phyloP scores from a whole-genome alignment of 192 early-diverging fungal genomes.

The Podila minutissima region DNA sequence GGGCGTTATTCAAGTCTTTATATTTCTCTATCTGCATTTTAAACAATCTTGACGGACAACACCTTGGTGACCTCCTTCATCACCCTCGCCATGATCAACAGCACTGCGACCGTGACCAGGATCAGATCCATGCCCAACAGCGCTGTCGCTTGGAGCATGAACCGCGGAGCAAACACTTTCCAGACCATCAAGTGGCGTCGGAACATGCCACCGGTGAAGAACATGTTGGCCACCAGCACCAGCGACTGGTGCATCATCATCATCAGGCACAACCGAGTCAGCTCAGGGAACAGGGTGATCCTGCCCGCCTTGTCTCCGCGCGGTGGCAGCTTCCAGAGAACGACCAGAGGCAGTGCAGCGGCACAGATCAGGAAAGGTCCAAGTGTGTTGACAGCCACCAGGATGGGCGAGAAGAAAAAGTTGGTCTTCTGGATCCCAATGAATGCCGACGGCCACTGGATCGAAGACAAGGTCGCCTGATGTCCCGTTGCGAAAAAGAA shows the following conservation, averaged over 20 bases:
- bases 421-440: conserved; percentile 83
- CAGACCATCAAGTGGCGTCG: conserved; percentile 96
- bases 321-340: conserved; percentile 64
- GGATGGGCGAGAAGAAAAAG: conserved; percentile 69
- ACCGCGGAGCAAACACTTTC: conserved; percentile 95
- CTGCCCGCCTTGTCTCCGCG: conserved; percentile 39
- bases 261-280: conserved; percentile 55
- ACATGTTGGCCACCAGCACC: conserved; percentile 56
- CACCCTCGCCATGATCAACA: conserved; percentile 22
- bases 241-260: conserved; percentile 61
- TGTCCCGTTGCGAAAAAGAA: conserved; percentile 94
- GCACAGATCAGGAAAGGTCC: conserved; percentile 65
- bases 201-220: conserved; percentile 71
- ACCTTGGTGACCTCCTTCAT: conserved; percentile 21
- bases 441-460: conserved; percentile 92
- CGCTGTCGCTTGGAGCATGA: conserved; percentile 66
- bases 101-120: conserved; percentile 27
- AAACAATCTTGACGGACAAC: conserved; percentile 26
- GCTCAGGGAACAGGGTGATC: conserved; percentile 49
- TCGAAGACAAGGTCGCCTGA: conserved; percentile 87
- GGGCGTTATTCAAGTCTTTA: too few relatives aligned
- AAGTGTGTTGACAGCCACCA: conserved; percentile 85
- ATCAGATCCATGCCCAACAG: conserved; percentile 46
- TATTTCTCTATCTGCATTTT: conserved; percentile 1
- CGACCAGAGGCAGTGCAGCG: conserved; percentile 64